phyloP scores from a whole-genome alignment of 2,329 filamentous ascomycete genomes.

The Aspergillus sp. region DNA sequence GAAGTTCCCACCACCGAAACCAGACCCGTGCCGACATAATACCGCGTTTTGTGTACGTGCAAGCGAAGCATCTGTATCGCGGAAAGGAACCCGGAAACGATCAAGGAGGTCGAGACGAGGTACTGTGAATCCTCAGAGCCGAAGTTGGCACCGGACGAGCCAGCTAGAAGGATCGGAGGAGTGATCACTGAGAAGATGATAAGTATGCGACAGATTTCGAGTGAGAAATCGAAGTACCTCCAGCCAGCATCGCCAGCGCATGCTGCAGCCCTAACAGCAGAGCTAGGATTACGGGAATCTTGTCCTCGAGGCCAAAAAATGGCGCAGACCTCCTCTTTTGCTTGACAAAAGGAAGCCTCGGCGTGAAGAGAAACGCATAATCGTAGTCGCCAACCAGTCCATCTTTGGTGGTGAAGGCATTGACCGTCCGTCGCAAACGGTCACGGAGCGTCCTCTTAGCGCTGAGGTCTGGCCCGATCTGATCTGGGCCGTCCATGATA shows the following conservation, averaged over 20 bases:
- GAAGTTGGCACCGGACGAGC: constrained; percentile 58
- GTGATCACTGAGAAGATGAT: constrained; percentile 50
- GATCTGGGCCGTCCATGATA: constrained; percentile 40
- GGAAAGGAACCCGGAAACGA: constrained; percentile 66
- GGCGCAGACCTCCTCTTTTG: constrained; percentile 59
- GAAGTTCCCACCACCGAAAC: constrained; percentile 69
- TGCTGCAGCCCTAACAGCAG: constrained; percentile 69
- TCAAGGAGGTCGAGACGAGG: constrained; percentile 67
- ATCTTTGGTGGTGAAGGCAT: constrained; percentile 53
- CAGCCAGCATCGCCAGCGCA: constrained; percentile 65
- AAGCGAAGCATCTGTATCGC: constrained; percentile 67
- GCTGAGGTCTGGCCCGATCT: constrained; percentile 43
- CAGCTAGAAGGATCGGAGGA: constrained; percentile 64
- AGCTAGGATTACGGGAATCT: constrained; percentile 66
- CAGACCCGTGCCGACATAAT: constrained; percentile 64
- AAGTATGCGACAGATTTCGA: constrained; percentile 1
- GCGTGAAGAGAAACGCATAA: constrained; percentile 83
- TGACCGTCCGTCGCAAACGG: constrained; percentile 32
- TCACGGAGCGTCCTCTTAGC: constrained; percentile 40
- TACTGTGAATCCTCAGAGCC: constrained; percentile 58
- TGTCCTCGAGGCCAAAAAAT: constrained; percentile 69
- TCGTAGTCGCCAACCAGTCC: constrained; percentile 85
- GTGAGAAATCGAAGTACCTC: constrained; percentile 26
- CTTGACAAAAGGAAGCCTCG: constrained; percentile 78
- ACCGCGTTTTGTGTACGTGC: constrained; percentile 62